A percentile compares a stretch with the other conserved stretches of the same genome.
Conservation (phyloP, 495 filamentous ascomycete genomes). For the Umbilicaria muhlenbergii region DNA sequence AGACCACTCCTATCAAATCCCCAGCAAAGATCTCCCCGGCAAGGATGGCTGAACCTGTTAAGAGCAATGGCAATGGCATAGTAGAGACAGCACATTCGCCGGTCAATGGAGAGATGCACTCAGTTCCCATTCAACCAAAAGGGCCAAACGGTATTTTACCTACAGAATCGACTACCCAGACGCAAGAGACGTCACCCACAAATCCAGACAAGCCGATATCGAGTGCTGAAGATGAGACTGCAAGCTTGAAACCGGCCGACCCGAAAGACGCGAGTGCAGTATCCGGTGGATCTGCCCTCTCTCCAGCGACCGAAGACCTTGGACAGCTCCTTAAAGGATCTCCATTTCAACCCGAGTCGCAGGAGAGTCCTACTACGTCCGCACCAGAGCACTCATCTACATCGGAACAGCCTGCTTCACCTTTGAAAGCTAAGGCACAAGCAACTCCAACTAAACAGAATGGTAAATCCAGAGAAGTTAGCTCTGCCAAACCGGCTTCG, state of each 20-base stretch:
- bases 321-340: conserved; percentile 15
- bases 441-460: conserved; percentile 6
- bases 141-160: background rate
- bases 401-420: conserved; percentile 8
- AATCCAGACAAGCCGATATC: conserved; percentile 23
- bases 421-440: conserved; percentile 14
- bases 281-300: conserved; percentile 19
- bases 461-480: conserved; percentile 22
- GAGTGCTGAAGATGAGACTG: conserved; percentile 19
- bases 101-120: conserved; percentile 5
- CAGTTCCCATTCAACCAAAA: background rate
- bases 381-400: background rate
- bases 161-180: background rate
- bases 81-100: conserved; percentile 10
- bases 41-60: background rate
- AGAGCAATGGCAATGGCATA: background rate
- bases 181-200: background rate
- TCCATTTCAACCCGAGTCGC: conserved; percentile 10
- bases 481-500: conserved; percentile 8
- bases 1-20: background rate
- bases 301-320: conserved; percentile 13
- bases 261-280: conserved; percentile 19
- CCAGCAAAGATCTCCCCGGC: background rate
- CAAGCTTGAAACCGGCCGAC: conserved; percentile 18
- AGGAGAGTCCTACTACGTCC: conserved; percentile 10